Percentiles rank a stretch among this genome's conserved stretches.
Conservation (phyloP, 2,329 filamentous ascomycete species). For the Xylaria sp. region DNA sequence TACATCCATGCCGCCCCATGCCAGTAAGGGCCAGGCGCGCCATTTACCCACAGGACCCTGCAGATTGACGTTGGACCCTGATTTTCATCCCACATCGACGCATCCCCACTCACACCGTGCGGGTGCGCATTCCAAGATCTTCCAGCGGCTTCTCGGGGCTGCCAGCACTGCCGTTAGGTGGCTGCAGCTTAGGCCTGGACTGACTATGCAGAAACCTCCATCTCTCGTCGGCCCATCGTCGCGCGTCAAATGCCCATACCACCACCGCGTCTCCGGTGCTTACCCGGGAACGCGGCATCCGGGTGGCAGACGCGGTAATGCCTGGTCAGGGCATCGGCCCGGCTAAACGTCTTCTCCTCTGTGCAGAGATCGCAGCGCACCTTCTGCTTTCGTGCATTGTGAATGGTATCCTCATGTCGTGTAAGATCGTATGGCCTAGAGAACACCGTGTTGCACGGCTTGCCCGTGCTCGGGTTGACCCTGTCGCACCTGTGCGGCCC, state of each 20-base stretch:
- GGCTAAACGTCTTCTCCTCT: conserved; percentile 95
- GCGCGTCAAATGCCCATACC: conserved; percentile 23
- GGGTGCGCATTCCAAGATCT: conserved; percentile 17
- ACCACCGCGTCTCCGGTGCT: conserved; percentile 48
- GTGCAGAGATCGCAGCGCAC: conserved; percentile 90
- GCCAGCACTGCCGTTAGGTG: not conserved
- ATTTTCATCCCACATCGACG: conserved; percentile 25
- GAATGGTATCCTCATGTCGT: conserved; percentile 94
- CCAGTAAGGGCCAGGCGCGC: conserved; percentile 24
- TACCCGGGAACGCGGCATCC: conserved; percentile 79
- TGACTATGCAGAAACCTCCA: not conserved
- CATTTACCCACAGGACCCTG: conserved; percentile 33
- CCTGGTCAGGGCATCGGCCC: conserved; percentile 89
- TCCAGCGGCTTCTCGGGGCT: conserved; percentile 6
- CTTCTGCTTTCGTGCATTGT: conserved; percentile 93
- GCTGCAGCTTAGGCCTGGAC: not conserved
- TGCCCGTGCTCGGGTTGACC: conserved; percentile 92
- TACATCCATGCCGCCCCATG: conserved; percentile 9
- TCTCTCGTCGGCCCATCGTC: not conserved
- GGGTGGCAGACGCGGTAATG: conserved; percentile 96
- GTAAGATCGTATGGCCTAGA: conserved; percentile 96
- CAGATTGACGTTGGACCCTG: conserved; percentile 36
- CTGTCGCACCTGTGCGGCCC: conserved; percentile 92
- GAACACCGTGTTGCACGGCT: conserved; percentile 92
- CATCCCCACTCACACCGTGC: conserved; percentile 19